Conservation (phyloP, 495 filamentous ascomycete genomes). For the Penicillium goetzii region DNA sequence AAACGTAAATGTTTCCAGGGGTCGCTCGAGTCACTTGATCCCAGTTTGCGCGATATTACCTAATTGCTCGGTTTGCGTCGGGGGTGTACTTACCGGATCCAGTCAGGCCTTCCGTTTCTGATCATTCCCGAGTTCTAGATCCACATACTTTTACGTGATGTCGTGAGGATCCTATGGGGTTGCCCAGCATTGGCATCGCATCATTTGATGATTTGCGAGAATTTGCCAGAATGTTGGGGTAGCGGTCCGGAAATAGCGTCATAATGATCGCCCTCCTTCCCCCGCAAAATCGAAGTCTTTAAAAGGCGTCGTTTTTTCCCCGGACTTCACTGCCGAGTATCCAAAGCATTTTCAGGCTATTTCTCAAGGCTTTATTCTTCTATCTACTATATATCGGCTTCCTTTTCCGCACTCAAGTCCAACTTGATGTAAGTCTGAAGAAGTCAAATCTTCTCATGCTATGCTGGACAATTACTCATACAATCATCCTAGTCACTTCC, state of each 20-base stretch:
- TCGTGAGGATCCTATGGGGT: not conserved
- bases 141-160: conserved; percentile 21
- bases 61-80: conserved; percentile 17
- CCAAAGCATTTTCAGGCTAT: conserved; percentile 12
- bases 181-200: conserved; percentile 6
- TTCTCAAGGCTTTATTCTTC: not conserved
- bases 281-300: conserved; percentile 22
- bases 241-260: conserved; percentile 23
- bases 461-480: conserved; percentile 5
- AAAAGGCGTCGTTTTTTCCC: conserved; percentile 15
- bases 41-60: conserved; percentile 24
- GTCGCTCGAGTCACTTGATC: conserved; percentile 11
- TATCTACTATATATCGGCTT: conserved; percentile 4
- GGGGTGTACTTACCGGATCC: conserved; percentile 18
- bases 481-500: conserved; percentile 4
- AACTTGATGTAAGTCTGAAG: conserved; percentile 9
- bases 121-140: conserved; percentile 16
- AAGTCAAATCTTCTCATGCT: not conserved
- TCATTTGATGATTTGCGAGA: conserved; percentile 5
- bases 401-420: conserved; percentile 2
- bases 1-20: conserved; percentile 17
- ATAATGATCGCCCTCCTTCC: conserved; percentile 21
- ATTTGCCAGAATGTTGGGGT: not conserved
- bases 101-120: conserved; percentile 13
- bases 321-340: conserved; percentile 7